These are phyloP conservation scores for Phytophthora agathidicida DNA, from an alignment of 352 stramenopile species.

Conservation along the genomic window DNA sequence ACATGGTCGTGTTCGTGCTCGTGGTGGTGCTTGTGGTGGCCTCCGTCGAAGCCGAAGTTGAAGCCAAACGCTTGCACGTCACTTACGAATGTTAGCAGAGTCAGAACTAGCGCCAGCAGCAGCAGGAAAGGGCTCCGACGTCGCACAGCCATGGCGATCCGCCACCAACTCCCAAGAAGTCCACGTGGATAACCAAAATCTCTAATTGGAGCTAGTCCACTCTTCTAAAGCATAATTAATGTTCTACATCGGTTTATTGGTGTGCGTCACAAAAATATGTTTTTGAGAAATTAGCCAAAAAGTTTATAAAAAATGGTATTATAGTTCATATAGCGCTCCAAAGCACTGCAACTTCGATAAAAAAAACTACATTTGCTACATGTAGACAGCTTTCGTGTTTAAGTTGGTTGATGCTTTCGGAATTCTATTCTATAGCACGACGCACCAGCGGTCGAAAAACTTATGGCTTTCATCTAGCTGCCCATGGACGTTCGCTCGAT, in stretches of 20 bases:
- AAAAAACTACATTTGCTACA: too few species aligned
- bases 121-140: constrained; percentile 33
- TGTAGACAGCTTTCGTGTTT: too few species aligned
- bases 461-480: constrained; percentile 55
- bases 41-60: constrained; percentile 54
- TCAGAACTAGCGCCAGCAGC: constrained; percentile 31
- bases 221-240: constrained; percentile 2
- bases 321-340: too few species aligned
- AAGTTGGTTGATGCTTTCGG: background rate
- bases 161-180: constrained; percentile 7
- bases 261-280: background rate
- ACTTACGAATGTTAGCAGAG: constrained; percentile 36
- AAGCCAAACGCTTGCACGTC: constrained; percentile 52
- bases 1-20: constrained; percentile 61
- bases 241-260: constrained; percentile 1
- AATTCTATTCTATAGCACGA: constrained; percentile 55
- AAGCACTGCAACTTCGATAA: too few species aligned
- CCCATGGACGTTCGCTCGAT: constrained; percentile 63
- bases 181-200: constrained; percentile 44
- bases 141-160: constrained; percentile 30
- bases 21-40: constrained; percentile 55
- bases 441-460: constrained; percentile 77
- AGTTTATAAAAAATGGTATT: too few species aligned
- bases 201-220: too few species aligned
- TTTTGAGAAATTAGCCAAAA: too few species aligned